Base-by-base conservation (phyloP, 306 rosid species). In the Cyclanthera cordifolia region DNA sequence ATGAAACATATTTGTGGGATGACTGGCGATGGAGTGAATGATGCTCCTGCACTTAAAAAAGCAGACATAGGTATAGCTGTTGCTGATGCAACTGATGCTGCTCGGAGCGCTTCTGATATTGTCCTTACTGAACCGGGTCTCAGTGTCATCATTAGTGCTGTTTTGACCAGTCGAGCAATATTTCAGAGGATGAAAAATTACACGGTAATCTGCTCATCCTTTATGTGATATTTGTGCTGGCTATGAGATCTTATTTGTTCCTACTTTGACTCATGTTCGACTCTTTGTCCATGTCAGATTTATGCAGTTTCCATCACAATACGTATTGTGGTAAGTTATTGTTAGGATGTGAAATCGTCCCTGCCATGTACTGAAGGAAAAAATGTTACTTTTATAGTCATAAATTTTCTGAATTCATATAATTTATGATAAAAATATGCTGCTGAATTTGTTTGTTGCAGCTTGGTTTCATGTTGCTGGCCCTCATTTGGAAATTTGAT, bases 1-100 rank as follows among this genome's bases (percentile, higher is more conserved):
- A 90, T 85, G 88, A 94, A 94, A 68, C 99, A 94, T 79, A 94
- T 94, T 1, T 94, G 99, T 57, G 99, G 99, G 69, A 94, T 94
- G 99, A 94, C 99, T 20, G 99, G 99, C 49, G 99, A 90, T 37
- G 99, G 99, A 76, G 99, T 94, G 60, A 94, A 94, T 59, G 99
- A 94, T 82, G 99, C 99, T 71, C 99, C 97, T 76, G 99, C 99
- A 45, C 99, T 94, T 14, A 94, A 94, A 79, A 94, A 94, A 54
- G 99, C 99, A 10, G 99, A 94, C 78, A 94, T 94, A 73, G 97
- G 97, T 65, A 94, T 94, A 75, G 97, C 99, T 61, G 99, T 94
- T 74, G 97, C 99, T 67, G 99, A 94, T 79, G 99, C 99, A 51
- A 94, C 99, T 34, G 99, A 94, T 80, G 99, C 99, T 4, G 99